Base-by-base conservation (phyloP, 2,329 filamentous ascomycete genomes). In the Cladophialophora immunda region DNA sequence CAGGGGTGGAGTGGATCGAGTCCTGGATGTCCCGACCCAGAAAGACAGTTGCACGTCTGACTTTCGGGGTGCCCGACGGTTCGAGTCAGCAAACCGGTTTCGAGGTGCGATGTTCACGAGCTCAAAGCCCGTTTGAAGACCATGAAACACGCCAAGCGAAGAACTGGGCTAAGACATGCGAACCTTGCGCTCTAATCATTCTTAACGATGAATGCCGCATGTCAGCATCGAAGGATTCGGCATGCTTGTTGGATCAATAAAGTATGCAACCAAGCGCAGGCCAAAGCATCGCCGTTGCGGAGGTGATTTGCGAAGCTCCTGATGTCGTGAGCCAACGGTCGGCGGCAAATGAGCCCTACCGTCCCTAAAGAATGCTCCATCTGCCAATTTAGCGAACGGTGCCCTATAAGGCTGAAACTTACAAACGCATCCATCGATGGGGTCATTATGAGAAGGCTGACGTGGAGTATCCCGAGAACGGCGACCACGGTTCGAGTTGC, bases 191-290 rank as follows among this genome's bases (percentile, higher is more conserved):
- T 13, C 45, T 52, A 29, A n/a, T 56, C 47, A 53, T 25, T n/a
- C 38, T 41, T 4, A 29, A 29, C n/a, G 15, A 27, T 13, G 15
- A n/a, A 17, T 13, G 29, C 62, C 54, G 32, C 62, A 68, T 65
- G 65, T 68, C 65, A 68, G 65, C 61, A 27, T 61, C 50, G 61
- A 53, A 62, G 65, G 62, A 67, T 65, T 61, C 15, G 38, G 32
- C 53, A 15, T 36, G 32, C 41, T 17, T 52, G 57, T 6, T 56
- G 59, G 59, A 47, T 56, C 52, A 47, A 52, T 22, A 30, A 41
- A 53, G n/a, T 27, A 34, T 54, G n/a, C 47, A 30, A 22, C 25
- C 41, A 45, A 2, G 19, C 8, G 25, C 22, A 11, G 17, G n/a
- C 30, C 27, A 59, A 45, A 56, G 27, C 45, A 62, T 54, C 52